phyloP scores from a whole-genome alignment of 2,329 filamentous ascomycete genomes.

The Fusarium piperis region DNA sequence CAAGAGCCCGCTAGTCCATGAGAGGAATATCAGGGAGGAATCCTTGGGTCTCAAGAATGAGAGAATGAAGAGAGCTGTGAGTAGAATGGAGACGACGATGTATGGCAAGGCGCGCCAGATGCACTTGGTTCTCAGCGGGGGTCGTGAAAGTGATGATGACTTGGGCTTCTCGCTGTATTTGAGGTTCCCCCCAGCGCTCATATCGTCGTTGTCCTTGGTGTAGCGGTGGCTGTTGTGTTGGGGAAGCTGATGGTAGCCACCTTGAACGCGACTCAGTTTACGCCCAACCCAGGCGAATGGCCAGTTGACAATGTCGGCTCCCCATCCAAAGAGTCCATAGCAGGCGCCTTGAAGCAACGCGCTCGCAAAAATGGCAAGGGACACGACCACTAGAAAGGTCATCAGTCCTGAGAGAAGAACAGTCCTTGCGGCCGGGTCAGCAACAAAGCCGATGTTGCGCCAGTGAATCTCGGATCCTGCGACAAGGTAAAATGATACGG shows the following conservation, averaged over 20 bases:
- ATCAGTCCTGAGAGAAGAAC: slow-evolving; percentile 48
- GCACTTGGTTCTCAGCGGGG: not conserved
- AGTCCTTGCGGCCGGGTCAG: slow-evolving; percentile 45
- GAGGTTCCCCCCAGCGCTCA: not conserved
- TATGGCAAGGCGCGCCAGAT: slow-evolving; percentile 27
- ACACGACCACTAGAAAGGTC: slow-evolving; percentile 38
- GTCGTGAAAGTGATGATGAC: not conserved
- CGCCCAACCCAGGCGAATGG: slow-evolving; percentile 31
- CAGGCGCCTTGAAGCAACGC: slow-evolving; percentile 42
- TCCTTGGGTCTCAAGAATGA: slow-evolving; percentile 44
- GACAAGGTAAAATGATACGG: slow-evolving; percentile 46
- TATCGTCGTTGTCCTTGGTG: slow-evolving; percentile 6
- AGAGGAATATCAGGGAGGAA: slow-evolving; percentile 47
- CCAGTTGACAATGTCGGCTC: slow-evolving; percentile 43
- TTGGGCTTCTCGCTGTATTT: slow-evolving; percentile 27
- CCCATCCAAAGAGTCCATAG: slow-evolving; percentile 41
- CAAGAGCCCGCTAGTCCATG: slow-evolving; percentile 47
- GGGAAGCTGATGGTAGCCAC: slow-evolving; percentile 14
- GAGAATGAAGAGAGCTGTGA: slow-evolving; percentile 40
- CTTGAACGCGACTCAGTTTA: slow-evolving; percentile 4
- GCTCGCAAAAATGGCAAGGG: slow-evolving; percentile 27
- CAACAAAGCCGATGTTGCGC: slow-evolving; percentile 47
- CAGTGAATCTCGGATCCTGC: slow-evolving; percentile 50
- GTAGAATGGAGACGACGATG: slow-evolving; percentile 34
- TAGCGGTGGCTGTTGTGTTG: slow-evolving; percentile 11